These are phyloP conservation scores for Melampsora americana DNA, from an alignment of 1,284 basidiomycete species.

Conservation along the genomic window DNA sequence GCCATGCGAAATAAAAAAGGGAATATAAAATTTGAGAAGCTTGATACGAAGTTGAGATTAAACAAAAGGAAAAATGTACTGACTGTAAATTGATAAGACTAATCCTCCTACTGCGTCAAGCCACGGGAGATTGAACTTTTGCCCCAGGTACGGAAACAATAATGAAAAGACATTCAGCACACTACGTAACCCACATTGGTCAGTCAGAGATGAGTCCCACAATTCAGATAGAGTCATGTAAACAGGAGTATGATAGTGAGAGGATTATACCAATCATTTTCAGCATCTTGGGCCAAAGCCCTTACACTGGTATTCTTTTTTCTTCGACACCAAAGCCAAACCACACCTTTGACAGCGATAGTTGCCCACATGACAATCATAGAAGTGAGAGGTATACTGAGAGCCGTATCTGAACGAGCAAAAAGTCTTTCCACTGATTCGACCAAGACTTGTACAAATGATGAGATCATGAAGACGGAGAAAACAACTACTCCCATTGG, in stretches of 20 bases:
- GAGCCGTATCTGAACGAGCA: constrained; percentile 39
- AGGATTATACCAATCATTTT: constrained; percentile 57
- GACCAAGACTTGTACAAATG: constrained; percentile 58
- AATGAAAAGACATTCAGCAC: constrained; percentile 61
- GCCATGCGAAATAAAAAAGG: not conserved
- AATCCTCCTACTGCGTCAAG: constrained; percentile 59
- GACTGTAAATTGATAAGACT: constrained; percentile 56
- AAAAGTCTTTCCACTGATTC: constrained; percentile 56
- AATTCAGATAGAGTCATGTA: too few relatives aligned
- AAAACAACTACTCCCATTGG: constrained; percentile 56
- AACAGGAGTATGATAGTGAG: too few relatives aligned
- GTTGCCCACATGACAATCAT: constrained; percentile 59
- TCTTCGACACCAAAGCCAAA: constrained; percentile 56
- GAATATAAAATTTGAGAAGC: not conserved
- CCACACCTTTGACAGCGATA: constrained; percentile 59
- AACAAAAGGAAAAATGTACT: not conserved
- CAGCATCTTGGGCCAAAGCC: constrained; percentile 58
- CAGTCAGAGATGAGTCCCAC: too few relatives aligned
- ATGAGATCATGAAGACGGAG: constrained; percentile 62
- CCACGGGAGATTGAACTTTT: constrained; percentile 49
- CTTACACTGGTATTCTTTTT: constrained; percentile 55
- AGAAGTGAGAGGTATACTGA: constrained; percentile 50
- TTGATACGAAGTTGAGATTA: not conserved
- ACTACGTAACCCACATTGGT: constrained; percentile 46
- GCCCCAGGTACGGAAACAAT: constrained; percentile 58